Evolutionary conservation across 345 rosid genomes (phyloP), one percentile per base, ranked within the genome.

Genomic region (Leavenworthia alabamica): DNA sequence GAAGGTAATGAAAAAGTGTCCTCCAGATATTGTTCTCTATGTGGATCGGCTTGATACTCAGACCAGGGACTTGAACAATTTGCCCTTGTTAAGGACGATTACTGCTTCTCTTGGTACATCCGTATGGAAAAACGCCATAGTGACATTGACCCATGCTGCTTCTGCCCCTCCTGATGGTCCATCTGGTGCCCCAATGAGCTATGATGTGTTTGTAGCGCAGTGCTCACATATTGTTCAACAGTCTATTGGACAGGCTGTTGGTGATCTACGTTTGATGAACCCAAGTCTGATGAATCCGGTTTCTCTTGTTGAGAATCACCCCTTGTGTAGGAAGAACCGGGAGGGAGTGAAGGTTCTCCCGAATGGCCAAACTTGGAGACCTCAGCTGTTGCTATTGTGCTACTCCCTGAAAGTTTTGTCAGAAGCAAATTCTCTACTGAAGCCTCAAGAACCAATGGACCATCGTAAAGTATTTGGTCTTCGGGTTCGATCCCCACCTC

Each of bases 111-210:
- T 86, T 55, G 95, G 95, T 56, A 49, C 93, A 36, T 82, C 95
- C 43, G 81, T 89, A 58, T 92, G 97, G 98, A 83, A 82, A 70
- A 89, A 80, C 65, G 93, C 89, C 40, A 77, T 92, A 56, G 93
- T 89, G 58, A 82, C 91, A 61, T 78, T 92, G 62, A 92, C 98
- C 53, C 97, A 92, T 78, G 95, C 84, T 62, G 89, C 94, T 73
- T 86, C 99, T 37, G 96, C 99, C 22, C 99, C 96, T 52, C 96
- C 99, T 6, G 99, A 92, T 62, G 97, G 94, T 43, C 99, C 99
- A 14, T 78, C 91, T 35, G 97, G 97, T 56, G 72, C 80, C 19
- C 90, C 96, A 45, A 75, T 89, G 77, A 83, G 87, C 79, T 92
- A 89, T 55, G 98, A 89, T 51, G 89, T 80, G 46, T 92, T 83